These are phyloP conservation scores for Pseudocercospora eumusae DNA, from an alignment of 2,329 filamentous ascomycete species.

Conservation along the genomic window DNA sequence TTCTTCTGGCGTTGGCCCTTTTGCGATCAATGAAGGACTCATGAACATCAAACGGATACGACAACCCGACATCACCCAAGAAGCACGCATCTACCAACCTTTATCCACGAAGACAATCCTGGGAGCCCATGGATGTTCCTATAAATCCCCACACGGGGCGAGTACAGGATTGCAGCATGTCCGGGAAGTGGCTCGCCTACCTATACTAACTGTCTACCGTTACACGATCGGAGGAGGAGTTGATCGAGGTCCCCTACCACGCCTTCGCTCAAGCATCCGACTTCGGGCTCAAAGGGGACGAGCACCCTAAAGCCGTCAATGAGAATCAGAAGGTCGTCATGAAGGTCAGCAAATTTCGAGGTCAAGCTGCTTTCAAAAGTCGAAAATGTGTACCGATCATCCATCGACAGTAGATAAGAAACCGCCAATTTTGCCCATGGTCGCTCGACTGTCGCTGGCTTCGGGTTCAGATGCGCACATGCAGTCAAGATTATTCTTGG, in stretches of 20 bases:
- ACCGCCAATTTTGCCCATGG: constrained; percentile 26
- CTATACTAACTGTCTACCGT: constrained; percentile 28
- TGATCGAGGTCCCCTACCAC: constrained; percentile 21
- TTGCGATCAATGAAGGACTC: constrained; percentile 27
- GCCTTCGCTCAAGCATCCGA: constrained; percentile 23
- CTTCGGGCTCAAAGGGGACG: constrained; percentile 22
- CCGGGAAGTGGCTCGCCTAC: constrained; percentile 25
- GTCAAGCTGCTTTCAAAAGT: constrained; percentile 21
- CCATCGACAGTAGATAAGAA: constrained; percentile 23
- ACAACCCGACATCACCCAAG: constrained; percentile 20
- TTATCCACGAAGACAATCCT: constrained; percentile 24
- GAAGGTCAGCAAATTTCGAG: constrained; percentile 19
- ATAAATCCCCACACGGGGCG: constrained; percentile 19
- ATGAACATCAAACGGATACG: constrained; percentile 17
- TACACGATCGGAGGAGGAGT: constrained; percentile 24
- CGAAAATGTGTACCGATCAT: constrained; percentile 23
- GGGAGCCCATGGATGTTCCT: constrained; percentile 24
- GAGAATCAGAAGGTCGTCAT: constrained; percentile 17
- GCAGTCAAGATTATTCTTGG: constrained; percentile 23
- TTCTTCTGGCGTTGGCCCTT: constrained; percentile 26
- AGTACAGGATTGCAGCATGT: constrained; percentile 24
- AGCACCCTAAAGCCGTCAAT: constrained; percentile 23
- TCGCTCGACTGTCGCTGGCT: constrained; percentile 19
- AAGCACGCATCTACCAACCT: constrained; percentile 26
- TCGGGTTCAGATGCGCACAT: constrained; percentile 20